A percentile compares a stretch with the other conserved stretches of the same genome.
Evolutionary conservation across 768 basidiomycete genomes (phyloP).

Genomic region (Udeniomyces megalosporus): DNA sequence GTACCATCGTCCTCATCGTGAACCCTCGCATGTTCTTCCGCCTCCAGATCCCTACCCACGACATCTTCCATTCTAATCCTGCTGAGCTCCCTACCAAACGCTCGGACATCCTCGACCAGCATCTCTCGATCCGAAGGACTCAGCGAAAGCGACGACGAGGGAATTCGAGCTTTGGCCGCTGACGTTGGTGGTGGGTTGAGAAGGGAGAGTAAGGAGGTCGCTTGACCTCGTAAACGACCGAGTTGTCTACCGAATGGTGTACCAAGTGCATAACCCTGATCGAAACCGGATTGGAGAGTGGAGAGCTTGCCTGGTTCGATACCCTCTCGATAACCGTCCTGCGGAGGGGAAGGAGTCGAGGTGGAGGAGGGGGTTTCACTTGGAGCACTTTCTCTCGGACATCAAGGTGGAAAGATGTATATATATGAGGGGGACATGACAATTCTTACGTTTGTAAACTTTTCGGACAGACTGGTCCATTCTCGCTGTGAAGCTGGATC

Average conservation of each 20-base stretch:
- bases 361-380: not conserved
- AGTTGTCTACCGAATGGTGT: conserved; percentile 65
- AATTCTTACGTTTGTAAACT: conserved; percentile 5
- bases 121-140: too few species aligned
- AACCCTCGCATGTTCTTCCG: conserved; percentile 49
- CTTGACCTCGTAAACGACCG: conserved; percentile 57
- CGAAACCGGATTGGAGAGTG: conserved; percentile 77
- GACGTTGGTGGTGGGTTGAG: conserved; percentile 16
- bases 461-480: conserved; percentile 1
- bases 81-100: conserved; percentile 43
- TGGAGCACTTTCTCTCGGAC: not conserved
- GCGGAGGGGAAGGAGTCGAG: not conserved
- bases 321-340: conserved; percentile 95
- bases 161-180: not conserved
- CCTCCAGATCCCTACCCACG: conserved; percentile 57
- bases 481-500: not conserved
- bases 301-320: conserved; percentile 81
- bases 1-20: conserved; percentile 23
- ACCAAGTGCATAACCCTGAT: conserved; percentile 56
- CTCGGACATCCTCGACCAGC: conserved; percentile 34
- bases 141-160: not conserved
- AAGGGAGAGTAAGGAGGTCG: conserved; percentile 43
- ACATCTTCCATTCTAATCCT: conserved; percentile 53
- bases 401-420: not conserved
- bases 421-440: not conserved